Conservation (phyloP, 2,329 filamentous ascomycete species). For the Periconia macrospinosa region DNA sequence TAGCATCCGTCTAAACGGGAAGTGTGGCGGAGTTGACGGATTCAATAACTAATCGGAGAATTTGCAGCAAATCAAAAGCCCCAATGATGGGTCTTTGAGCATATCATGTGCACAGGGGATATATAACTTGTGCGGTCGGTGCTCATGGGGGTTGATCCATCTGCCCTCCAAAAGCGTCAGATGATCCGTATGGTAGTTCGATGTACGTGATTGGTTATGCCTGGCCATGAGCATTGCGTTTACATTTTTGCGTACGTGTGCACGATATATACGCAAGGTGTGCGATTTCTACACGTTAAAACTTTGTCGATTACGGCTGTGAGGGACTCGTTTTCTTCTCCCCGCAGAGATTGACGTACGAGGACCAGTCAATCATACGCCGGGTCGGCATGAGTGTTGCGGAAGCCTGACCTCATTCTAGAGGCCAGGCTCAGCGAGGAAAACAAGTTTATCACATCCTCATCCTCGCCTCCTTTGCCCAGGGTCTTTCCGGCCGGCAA, state of each 20-base stretch:
- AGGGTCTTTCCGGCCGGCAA: not conserved
- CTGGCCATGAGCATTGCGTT: not conserved
- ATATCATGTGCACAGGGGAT: slow-evolving; percentile 29
- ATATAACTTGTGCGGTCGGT: slow-evolving; percentile 13
- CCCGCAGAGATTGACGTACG: not conserved
- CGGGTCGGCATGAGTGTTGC: not conserved
- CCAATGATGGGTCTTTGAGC: slow-evolving; percentile 9
- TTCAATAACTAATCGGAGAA: slow-evolving; percentile 16
- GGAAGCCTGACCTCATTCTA: not conserved
- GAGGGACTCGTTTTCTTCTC: not conserved
- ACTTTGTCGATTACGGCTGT: not conserved
- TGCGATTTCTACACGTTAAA: not conserved
- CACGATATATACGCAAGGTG: not conserved
- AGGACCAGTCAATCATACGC: not conserved
- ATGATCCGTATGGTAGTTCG: slow-evolving; percentile 25
- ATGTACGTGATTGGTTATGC: slow-evolving; percentile 3
- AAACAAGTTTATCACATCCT: too few species aligned
- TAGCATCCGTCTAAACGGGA: slow-evolving; percentile 9
- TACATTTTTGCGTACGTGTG: not conserved
- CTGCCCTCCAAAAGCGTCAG: slow-evolving; percentile 27
- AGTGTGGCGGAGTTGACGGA: slow-evolving; percentile 28
- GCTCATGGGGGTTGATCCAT: slow-evolving; percentile 20
- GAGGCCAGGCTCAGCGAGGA: not conserved
- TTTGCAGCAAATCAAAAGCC: slow-evolving; percentile 27
- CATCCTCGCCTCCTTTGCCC: not conserved